Evolutionary conservation across 768 basidiomycete species (phyloP).

Genomic region (Tephrocybe sp.): DNA sequence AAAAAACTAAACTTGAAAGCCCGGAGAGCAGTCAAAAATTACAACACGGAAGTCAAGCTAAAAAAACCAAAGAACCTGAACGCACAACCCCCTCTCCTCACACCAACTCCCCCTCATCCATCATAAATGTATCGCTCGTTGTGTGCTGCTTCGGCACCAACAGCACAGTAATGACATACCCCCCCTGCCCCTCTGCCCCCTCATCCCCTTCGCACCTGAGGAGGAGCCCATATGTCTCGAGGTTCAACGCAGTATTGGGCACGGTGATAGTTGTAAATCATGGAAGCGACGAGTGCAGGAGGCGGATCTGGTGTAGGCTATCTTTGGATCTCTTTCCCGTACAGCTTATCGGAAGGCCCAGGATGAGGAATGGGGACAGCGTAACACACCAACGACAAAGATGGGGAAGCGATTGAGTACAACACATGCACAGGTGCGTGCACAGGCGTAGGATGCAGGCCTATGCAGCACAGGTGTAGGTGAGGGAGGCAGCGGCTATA

Average conservation of each 20-base stretch:
- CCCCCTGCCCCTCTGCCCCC: background rate
- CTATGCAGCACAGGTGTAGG: no score
- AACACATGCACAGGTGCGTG: constrained; percentile 20
- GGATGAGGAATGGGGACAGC: constrained; percentile 25
- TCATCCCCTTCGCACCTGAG: constrained; percentile 28
- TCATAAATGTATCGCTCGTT: constrained; percentile 87
- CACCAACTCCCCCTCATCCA: constrained; percentile 88
- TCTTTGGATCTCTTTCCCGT: constrained; percentile 43
- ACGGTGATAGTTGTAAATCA: constrained; percentile 78
- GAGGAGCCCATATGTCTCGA: constrained; percentile 86
- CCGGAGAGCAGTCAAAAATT: background rate
- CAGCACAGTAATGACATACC: constrained; percentile 52
- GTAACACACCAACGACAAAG: constrained; percentile 21
- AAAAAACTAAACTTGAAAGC: no score
- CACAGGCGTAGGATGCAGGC: no score
- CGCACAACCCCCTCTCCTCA: constrained; percentile 73
- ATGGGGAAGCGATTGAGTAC: constrained; percentile 26
- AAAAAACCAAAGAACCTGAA: constrained; percentile 4
- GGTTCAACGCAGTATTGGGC: constrained; percentile 74
- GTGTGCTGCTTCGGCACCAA: constrained; percentile 86
- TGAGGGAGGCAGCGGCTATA: no score
- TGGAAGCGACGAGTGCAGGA: constrained; percentile 74
- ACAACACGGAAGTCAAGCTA: constrained; percentile 7
- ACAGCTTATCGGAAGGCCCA: no score
- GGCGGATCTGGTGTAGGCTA: constrained; percentile 39